A percentile compares a stretch with the other conserved stretches of the same genome.
Conservation (phyloP, 2,329 filamentous ascomycete species). For the Nemania sp. region DNA sequence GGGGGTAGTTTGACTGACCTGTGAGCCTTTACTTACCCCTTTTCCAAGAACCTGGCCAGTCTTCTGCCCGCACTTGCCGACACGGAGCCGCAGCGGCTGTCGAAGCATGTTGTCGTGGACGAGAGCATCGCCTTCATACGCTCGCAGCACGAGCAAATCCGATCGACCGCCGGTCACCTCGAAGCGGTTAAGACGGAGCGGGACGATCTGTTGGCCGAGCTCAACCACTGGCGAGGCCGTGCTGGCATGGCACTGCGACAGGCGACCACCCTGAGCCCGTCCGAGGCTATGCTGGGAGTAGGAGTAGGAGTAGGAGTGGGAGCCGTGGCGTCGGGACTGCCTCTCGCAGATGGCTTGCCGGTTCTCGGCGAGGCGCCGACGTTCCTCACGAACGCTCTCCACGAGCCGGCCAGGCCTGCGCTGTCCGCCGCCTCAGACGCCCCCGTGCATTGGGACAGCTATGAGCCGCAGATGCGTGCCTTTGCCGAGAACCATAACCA, state of each 20-base stretch:
- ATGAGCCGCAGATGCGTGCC: slow-evolving; percentile 19
- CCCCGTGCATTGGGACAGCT: slow-evolving; percentile 22
- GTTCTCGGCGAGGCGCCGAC: slow-evolving; percentile 17
- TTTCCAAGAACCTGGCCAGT: slow-evolving; percentile 39
- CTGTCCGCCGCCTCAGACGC: slow-evolving; percentile 5
- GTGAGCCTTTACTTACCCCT: neutral
- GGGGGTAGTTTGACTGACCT: too few relatives aligned
- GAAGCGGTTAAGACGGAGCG: slow-evolving; percentile 25
- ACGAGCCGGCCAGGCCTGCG: slow-evolving; percentile 11
- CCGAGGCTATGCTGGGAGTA: slow-evolving; percentile 13
- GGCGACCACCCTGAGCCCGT: slow-evolving; percentile 3
- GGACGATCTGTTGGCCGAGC: slow-evolving; percentile 29
- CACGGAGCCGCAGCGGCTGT: slow-evolving; percentile 43
- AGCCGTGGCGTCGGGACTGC: slow-evolving; percentile 13
- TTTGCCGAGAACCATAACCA: too few relatives aligned
- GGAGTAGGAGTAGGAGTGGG: too few relatives aligned
- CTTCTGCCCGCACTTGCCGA: slow-evolving; percentile 41
- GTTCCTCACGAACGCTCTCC: slow-evolving; percentile 16
- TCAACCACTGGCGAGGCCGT: slow-evolving; percentile 30
- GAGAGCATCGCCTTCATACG: slow-evolving; percentile 41
- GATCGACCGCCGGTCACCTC: slow-evolving; percentile 22
- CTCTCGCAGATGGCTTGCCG: slow-evolving; percentile 11
- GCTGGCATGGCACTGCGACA: slow-evolving; percentile 30
- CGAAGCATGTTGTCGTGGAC: slow-evolving; percentile 46
- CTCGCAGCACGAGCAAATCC: slow-evolving; percentile 31